phyloP scores from a whole-genome alignment of 139 green algal species.

The Nannochloris sp. region DNA sequence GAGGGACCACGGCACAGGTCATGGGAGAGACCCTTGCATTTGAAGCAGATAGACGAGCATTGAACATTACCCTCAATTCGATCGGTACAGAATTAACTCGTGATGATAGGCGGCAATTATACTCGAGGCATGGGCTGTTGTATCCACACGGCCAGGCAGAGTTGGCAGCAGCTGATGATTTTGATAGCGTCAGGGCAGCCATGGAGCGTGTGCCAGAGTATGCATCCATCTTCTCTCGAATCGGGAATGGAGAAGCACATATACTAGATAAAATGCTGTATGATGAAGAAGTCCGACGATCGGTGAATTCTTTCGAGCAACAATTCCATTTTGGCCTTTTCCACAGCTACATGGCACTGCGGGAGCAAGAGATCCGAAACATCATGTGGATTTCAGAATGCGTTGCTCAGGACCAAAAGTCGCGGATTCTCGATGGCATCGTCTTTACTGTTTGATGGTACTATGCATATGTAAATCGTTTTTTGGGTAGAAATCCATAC shows the following conservation, averaged over 20 bases:
- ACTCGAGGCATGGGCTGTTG: constrained; percentile 89
- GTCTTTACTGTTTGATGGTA: constrained; percentile 32
- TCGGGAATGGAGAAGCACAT: constrained; percentile 79
- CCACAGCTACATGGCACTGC: constrained; percentile 82
- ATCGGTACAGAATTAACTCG: constrained; percentile 94
- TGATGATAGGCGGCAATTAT: constrained; percentile 90
- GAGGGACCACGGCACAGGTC: constrained; percentile 77
- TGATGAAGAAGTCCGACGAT: constrained; percentile 80
- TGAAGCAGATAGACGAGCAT: constrained; percentile 90
- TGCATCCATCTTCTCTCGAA: constrained; percentile 70
- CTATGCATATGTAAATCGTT: too few species aligned
- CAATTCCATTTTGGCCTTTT: constrained; percentile 92
- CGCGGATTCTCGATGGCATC: constrained; percentile 68
- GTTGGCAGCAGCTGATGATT: constrained; percentile 88
- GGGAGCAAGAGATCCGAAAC: constrained; percentile 90
- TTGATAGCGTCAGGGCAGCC: constrained; percentile 81
- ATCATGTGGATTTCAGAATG: constrained; percentile 93
- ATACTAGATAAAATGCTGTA: constrained; percentile 93
- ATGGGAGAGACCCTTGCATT: constrained; percentile 93
- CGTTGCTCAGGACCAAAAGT: constrained; percentile 86
- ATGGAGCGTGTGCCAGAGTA: constrained; percentile 86
- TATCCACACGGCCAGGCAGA: constrained; percentile 90
- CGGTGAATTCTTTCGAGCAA: constrained; percentile 73
- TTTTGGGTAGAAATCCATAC: too few species aligned
- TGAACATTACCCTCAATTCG: constrained; percentile 98